phyloP scores from a whole-genome alignment of 1,139 yeast species.

The Nadsonia starkeyi-henricii region DNA sequence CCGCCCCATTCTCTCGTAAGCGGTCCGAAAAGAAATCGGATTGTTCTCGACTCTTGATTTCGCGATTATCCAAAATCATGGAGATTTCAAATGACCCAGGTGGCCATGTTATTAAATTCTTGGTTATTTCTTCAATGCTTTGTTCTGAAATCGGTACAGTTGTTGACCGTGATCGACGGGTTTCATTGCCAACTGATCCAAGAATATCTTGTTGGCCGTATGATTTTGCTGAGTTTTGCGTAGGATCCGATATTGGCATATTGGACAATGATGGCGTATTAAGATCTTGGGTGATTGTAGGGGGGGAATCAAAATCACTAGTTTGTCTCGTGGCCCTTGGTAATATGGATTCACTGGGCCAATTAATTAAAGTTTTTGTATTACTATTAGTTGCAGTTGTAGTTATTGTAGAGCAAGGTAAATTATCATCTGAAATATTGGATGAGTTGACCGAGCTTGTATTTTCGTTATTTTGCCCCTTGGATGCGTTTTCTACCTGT shows the following conservation, averaged over 20 bases:
- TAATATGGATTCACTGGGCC: background rate
- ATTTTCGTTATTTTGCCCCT: background rate
- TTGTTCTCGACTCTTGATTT: slow-evolving; percentile 29
- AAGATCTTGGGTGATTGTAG: too few relatives aligned
- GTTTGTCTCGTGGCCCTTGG: background rate
- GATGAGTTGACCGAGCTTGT: too few relatives aligned
- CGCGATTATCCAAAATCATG: slow-evolving; percentile 70
- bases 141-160: too few relatives aligned
- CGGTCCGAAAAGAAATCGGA: slow-evolving; percentile 29
- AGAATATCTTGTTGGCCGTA: too few relatives aligned
- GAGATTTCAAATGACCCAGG: slow-evolving; percentile 41
- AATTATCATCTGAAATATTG: too few relatives aligned
- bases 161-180: too few relatives aligned
- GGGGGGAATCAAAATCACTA: background rate
- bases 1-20: slow-evolving; percentile 36
- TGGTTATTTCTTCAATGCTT: background rate
- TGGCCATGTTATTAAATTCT: slow-evolving; percentile 29
- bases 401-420: too few relatives aligned
- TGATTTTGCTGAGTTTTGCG: too few relatives aligned
- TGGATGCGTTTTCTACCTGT: background rate
- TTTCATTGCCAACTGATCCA: too few relatives aligned
- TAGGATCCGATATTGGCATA: too few relatives aligned
- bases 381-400: too few relatives aligned
- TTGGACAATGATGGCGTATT: too few relatives aligned
- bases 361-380: background rate